Evolutionary conservation across 2,329 filamentous ascomycete genomes (phyloP), one percentile per base, ranked within the genome.

Genomic region (Clonostachys sp.): DNA sequence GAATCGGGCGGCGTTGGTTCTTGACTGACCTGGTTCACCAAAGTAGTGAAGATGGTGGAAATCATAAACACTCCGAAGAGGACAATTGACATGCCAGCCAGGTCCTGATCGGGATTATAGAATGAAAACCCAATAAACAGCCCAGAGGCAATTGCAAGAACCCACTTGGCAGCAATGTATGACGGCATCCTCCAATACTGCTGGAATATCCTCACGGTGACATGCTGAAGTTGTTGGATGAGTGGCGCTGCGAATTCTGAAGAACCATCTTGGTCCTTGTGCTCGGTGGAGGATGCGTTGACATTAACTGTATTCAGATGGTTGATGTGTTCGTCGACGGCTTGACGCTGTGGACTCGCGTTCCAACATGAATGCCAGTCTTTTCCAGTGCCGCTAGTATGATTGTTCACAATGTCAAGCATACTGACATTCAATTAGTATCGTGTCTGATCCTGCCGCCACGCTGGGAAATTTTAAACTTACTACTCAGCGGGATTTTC

Each of bases 171-270:
- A 63, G 89, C 87, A 57, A 94, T 83, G 65, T 94, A 94, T 12
- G 74, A 74, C 0, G 89, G 89, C 48, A 83, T 89, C 42, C 89
- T 80, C 87, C 48, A 50, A 16, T 91, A 91, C 60, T 94, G 89
- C 58, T 89, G 79, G 66, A 91, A 91, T 6, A 91, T 81, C 48
- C 89, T 83, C 9, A 74, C 56, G 2, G 80, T 81, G 40, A 89
- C 87, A 49, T 83, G 74, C 41, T 63, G 66, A 1, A 92, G 65
- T 60, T 96, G 91, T 1, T 70, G 57, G 1, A 49, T 50, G 58
- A 95, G 87, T 0, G 89, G 84, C 56, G 88, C 86, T 5, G 91
- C 90, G 51, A 95, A 95, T 64, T 94, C 88, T 8, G 78, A 71
- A 54, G 78, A 53, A 63, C 57, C 51, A 2, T 51, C 50, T 0